Conservation (phyloP, 805 yeast genomes). For the Yamadazyma olivae region DNA sequence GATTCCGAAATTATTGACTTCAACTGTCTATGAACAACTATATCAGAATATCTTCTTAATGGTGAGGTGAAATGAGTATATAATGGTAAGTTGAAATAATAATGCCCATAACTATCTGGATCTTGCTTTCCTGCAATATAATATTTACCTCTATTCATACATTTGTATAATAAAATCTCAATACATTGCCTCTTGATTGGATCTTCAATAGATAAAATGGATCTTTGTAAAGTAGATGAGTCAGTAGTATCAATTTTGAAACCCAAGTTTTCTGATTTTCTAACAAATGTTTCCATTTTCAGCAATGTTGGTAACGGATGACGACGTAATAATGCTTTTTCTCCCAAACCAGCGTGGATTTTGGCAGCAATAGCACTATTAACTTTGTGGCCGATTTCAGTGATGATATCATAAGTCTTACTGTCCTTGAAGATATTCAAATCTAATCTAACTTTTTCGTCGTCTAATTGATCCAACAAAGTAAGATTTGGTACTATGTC, state of each 20-base stretch:
- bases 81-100: slow-evolving; percentile 74
- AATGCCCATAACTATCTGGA: slow-evolving; percentile 74
- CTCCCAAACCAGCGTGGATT: slow-evolving; percentile 73
- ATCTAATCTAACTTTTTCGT: slow-evolving; percentile 70
- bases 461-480: slow-evolving; percentile 77
- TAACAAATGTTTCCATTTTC: slow-evolving; percentile 74
- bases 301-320: slow-evolving; percentile 81
- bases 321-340: slow-evolving; percentile 78
- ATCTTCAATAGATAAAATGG: slow-evolving; percentile 64
- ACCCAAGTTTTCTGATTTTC: slow-evolving; percentile 65
- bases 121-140: slow-evolving; percentile 86
- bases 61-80: slow-evolving; percentile 96
- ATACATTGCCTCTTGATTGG: slow-evolving; percentile 64
- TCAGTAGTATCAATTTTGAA: slow-evolving; percentile 70
- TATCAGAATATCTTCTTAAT: slow-evolving; percentile 85
- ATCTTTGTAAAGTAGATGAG: slow-evolving; percentile 67
- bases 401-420: slow-evolving; percentile 54
- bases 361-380: slow-evolving; percentile 84
- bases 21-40: slow-evolving; percentile 89
- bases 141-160: slow-evolving; percentile 83
- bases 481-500: slow-evolving; percentile 55
- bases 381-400: slow-evolving; percentile 77
- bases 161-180: slow-evolving; percentile 76
- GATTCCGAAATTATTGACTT: slow-evolving; percentile 54
- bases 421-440: slow-evolving; percentile 69